A percentile compares a stretch with the other conserved stretches of the same genome.
These are phyloP conservation scores for Claviceps arundinis DNA, from an alignment of 2,329 filamentous ascomycete species.

Conservation along the genomic window DNA sequence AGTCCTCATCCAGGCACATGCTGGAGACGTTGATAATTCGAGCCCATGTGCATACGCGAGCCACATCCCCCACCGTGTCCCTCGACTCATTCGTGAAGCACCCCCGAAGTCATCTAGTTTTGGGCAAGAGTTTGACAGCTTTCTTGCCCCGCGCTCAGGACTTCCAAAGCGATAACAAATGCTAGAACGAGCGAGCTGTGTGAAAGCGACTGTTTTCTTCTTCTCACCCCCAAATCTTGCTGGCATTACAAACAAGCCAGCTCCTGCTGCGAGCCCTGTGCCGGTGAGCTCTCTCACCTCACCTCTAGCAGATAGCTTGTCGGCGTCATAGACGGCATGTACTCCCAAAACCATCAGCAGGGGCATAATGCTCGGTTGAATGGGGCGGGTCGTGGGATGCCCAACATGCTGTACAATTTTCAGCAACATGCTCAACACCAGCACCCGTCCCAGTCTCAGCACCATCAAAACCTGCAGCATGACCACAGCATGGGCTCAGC, in stretches of 20 bases:
- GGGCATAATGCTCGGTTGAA: constrained; percentile 67
- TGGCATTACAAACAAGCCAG: constrained; percentile 10
- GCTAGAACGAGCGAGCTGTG: constrained; percentile 9
- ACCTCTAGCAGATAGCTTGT: constrained; percentile 8
- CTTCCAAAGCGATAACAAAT: constrained; percentile 12
- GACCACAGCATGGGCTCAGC: constrained; percentile 42
- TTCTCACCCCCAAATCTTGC: constrained; percentile 1
- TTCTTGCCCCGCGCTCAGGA: neutral
- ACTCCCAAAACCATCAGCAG: constrained; percentile 58
- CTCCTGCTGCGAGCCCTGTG: constrained; percentile 15
- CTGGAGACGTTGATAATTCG: constrained; percentile 10
- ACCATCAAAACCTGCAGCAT: constrained; percentile 46
- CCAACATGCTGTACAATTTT: constrained; percentile 56
- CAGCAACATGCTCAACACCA: constrained; percentile 48
- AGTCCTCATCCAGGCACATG: constrained; percentile 10
- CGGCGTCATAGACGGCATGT: constrained; percentile 42
- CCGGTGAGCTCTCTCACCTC: constrained; percentile 13
- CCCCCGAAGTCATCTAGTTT: constrained; percentile 11
- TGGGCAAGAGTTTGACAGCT: constrained; percentile 4
- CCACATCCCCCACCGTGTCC: constrained; percentile 18
- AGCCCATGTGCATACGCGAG: constrained; percentile 28
- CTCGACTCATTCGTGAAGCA: constrained; percentile 20
- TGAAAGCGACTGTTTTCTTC: constrained; percentile 5
- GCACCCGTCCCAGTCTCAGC: constrained; percentile 51
- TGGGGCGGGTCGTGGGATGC: constrained; percentile 40